phyloP scores from a whole-genome alignment of 1,284 basidiomycete genomes.

The Naganishia sp. region DNA sequence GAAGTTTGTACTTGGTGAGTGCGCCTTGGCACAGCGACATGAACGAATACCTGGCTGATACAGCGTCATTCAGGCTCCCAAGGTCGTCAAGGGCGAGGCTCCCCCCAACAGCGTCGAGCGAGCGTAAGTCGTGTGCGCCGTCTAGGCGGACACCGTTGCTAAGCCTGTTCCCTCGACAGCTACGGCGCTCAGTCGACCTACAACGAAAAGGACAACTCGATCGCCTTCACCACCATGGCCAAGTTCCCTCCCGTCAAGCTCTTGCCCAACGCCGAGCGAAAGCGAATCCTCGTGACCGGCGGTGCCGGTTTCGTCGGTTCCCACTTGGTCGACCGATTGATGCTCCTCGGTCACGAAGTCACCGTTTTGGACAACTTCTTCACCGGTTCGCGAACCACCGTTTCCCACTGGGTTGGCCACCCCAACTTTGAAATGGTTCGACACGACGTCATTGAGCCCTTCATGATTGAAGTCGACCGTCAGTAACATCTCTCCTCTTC shows the following conservation, averaged over 20 bases:
- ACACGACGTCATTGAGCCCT: constrained; percentile 94
- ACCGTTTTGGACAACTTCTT: constrained; percentile 98
- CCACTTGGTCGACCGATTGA: constrained; percentile 93
- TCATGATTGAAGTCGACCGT: constrained; percentile 97
- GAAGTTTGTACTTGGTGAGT: constrained; percentile 80
- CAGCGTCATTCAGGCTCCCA: constrained; percentile 42
- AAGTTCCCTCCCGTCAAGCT: constrained; percentile 89
- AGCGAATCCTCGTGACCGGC: constrained; percentile 84
- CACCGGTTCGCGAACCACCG: constrained; percentile 89
- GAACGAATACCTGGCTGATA: background rate
- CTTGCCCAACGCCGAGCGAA: constrained; percentile 72
- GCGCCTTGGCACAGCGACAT: constrained; percentile 48
- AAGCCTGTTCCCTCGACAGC: constrained; percentile 21
- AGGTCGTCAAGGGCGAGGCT: constrained; percentile 58
- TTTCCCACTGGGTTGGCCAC: constrained; percentile 89
- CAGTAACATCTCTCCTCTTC: constrained; percentile 44
- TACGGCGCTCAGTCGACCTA: constrained; percentile 83
- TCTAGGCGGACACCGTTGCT: background rate
- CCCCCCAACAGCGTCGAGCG: constrained; percentile 59
- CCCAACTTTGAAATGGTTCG: constrained; percentile 98
- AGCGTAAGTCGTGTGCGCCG: constrained; percentile 50
- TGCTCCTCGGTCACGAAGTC: constrained; percentile 97
- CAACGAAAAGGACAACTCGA: constrained; percentile 71
- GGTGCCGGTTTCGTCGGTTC: constrained; percentile 98
- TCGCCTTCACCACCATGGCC: constrained; percentile 86